Evolutionary conservation across 495 filamentous ascomycete genomes (phyloP), one percentile per base, ranked within the genome.

Genomic region (Poronia punctata): DNA sequence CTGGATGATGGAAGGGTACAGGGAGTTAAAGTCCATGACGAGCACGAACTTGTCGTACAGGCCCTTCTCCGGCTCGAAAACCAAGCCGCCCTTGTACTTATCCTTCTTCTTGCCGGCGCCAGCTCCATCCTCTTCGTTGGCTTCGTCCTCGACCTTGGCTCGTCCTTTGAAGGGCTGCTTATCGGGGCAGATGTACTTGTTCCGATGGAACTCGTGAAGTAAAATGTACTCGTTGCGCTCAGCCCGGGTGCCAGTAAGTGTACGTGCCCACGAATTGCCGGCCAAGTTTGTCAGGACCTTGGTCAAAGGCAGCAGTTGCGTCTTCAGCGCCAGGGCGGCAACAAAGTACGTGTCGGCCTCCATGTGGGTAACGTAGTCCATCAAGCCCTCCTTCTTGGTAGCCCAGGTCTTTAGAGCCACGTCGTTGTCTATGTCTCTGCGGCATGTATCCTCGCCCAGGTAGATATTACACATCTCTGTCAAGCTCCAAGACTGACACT

Each of bases 211-310:
- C 56, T 95, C 89, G 54, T 98, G 92, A 1, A 98, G 79, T 43
- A 98, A 53, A 84, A 98, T 98, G 71, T 96, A 98, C 67, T 98
- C 92, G 61, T 98, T 98, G 7, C 92, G 86, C 63, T 98, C 92
- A 2, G 92, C 92, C 48, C 92, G 82, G 10, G 92, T 98, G 52
- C 92, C 92, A 32, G 85, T 94, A 10, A 98, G 68, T 1, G 92
- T 98, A 56, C 92, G 78, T 38, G 90, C 93, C 92, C 92, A 98
- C 8, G 92, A 97, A 60, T 98, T 98, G 44, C 92, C 92, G 27
- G 92, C 92, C 54, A 97, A 74, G 54, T 98, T 96, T 12, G 92
- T 98, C 42, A 98, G 73, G 26, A 95, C 83, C 58, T 95, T 97
- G 11, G 88, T 93, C 26, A 98, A 72, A 18, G 92, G 84, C 24